Conservation (phyloP, 805 yeast species). For the Debaryomyces maramus region DNA sequence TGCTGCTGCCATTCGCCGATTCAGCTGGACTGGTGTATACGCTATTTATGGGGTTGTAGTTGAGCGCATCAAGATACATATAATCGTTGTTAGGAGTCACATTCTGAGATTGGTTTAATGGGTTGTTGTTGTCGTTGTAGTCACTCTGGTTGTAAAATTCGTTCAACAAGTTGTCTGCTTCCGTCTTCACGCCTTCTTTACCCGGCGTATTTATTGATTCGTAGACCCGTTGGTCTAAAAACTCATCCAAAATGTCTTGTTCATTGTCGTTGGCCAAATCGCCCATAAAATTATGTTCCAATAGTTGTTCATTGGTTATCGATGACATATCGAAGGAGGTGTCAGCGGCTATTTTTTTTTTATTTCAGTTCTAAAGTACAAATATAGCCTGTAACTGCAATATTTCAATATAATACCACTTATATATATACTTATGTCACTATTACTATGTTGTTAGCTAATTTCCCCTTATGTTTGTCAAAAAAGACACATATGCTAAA, state of each 20-base stretch:
- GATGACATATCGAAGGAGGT: background rate
- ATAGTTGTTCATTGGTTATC: background rate
- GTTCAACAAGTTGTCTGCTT: conserved; percentile 15
- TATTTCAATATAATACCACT: background rate
- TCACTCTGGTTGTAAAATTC: conserved; percentile 11
- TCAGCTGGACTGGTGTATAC: conserved; percentile 21
- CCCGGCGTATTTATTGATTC: conserved; percentile 23
- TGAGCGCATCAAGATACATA: conserved; percentile 20
- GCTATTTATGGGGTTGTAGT: conserved; percentile 4
- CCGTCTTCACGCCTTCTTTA: conserved; percentile 10
- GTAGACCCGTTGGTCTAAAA: conserved; percentile 52
- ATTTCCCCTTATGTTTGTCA: background rate
- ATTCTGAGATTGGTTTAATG: background rate
- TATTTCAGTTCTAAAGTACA: no score
- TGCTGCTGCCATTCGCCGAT: background rate
- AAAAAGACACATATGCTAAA: background rate
- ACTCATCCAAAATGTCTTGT: conserved; percentile 57
- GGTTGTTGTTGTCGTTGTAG: conserved; percentile 3
- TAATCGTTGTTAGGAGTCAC: conserved; percentile 16
- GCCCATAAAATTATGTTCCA: conserved; percentile 23
- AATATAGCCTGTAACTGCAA: no score
- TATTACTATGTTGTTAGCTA: background rate
- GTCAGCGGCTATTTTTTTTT: no score
- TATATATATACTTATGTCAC: background rate
- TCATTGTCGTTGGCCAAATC: conserved; percentile 23